Conservation (phyloP, 2,329 filamentous ascomycete species). For the Diaporthe sp. region DNA sequence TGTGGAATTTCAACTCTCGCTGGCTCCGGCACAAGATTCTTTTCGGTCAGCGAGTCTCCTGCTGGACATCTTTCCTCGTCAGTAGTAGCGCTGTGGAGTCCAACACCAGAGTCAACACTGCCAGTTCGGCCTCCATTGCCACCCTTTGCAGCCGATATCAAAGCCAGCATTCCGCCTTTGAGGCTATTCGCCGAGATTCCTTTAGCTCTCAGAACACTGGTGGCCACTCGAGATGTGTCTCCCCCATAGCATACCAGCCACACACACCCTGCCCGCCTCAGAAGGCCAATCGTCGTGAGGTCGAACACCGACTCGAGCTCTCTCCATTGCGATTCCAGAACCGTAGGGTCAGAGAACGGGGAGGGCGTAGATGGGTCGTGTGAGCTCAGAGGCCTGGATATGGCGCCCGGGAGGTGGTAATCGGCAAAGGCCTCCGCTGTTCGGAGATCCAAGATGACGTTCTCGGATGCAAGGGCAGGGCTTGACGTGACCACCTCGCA, state of each 20-base stretch:
- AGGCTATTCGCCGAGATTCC: not conserved
- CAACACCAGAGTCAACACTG: not conserved
- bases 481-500: not conserved
- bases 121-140: too few relatives aligned
- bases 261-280: not conserved
- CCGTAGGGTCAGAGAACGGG: not conserved
- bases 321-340: not conserved
- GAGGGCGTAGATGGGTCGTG: not conserved
- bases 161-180: not conserved
- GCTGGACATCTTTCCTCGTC: not conserved
- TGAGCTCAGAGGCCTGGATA: not conserved
- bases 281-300: not conserved
- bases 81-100: not conserved
- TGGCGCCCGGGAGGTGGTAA: not conserved
- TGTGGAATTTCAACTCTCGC: not conserved
- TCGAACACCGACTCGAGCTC: constrained; percentile 5
- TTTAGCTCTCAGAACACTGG: not conserved
- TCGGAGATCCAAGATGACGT: not conserved
- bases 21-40: not conserved
- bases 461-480: not conserved
- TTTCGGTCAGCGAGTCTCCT: not conserved
- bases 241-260: not conserved
- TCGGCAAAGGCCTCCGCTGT: not conserved
- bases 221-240: constrained; percentile 1
- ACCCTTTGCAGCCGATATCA: not conserved